Evolutionary conservation across 2,329 filamentous ascomycete species (phyloP), one percentile per base, ranked within the genome.

Genomic region (Cordyceps militaris): DNA sequence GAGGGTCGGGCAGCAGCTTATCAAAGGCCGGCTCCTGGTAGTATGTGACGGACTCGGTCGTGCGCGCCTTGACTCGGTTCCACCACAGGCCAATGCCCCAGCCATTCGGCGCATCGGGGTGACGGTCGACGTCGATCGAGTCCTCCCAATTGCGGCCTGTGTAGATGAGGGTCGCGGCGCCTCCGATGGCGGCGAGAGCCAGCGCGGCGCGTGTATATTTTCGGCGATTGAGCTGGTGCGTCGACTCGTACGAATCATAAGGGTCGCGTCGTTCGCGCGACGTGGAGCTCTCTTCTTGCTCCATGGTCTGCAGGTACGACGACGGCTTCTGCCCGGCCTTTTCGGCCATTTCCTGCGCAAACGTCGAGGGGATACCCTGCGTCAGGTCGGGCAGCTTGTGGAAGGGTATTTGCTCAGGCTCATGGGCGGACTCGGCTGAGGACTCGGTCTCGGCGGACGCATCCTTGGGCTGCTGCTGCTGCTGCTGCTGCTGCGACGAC

Each of bases 21-120:
- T 91, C 86, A 72, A 97, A 97, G 9, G 92, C 88, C 3, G 94
- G 94, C 67, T 97, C 93, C 64, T 93, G 93, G 77, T 97, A 99
- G 78, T 97, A 97, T 64, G 86, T 88, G 61, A 94, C 80, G 59
- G 91, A 84, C 62, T 89, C 86, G 61, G 79, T 80, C 65, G 90
- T 78, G 55, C 94, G 86, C 55, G 91, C 87, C 66, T 80, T 85
- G 54, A 87, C 85, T 60, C 94, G 89, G 66, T 85, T 84, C 79
- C 89, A 97, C 83, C 94, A 94, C 30, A 88, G 77, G 2, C 75
- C 76, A 1, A 87, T 71, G 3, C 81, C 79, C 89, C 91, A 96
- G 60, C 92, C 93, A 54, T 88, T 89, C 56, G 91, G 88, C 19
- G 87, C 82, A 56, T 92, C 85, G 26, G 80, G 76, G 67, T 95